These are phyloP conservation scores for Tricholoma hemisulphureum DNA, from an alignment of 768 basidiomycete genomes.

Conservation along the genomic window DNA sequence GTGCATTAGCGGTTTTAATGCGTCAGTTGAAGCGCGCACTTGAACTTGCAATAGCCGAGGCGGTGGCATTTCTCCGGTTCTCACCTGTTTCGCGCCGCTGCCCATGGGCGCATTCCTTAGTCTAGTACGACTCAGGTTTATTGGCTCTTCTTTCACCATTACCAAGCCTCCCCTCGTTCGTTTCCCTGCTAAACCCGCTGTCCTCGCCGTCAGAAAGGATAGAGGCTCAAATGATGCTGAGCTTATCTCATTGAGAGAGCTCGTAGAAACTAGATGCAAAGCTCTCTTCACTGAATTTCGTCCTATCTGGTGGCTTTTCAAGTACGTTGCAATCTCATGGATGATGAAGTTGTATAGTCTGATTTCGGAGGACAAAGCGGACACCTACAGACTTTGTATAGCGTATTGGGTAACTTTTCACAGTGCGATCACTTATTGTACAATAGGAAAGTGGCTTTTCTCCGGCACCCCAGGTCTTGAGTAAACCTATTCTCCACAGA, in stretches of 20 bases:
- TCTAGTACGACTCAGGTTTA: slow-evolving; percentile 26
- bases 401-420: slow-evolving; percentile 60
- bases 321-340: slow-evolving; percentile 33
- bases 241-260: slow-evolving; percentile 35
- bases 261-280: slow-evolving; percentile 42
- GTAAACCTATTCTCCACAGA: slow-evolving; percentile 23
- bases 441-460: slow-evolving; percentile 40
- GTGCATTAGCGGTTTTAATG: too few species aligned
- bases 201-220: slow-evolving; percentile 32
- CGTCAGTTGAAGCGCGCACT: too few species aligned
- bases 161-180: slow-evolving; percentile 31
- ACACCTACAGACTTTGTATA: slow-evolving; percentile 63
- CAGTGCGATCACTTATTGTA: slow-evolving; percentile 55
- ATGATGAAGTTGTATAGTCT: neutral
- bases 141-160: slow-evolving; percentile 34
- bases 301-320: slow-evolving; percentile 51
- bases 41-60: too few species aligned
- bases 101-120: slow-evolving; percentile 31
- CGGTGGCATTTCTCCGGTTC: too few species aligned
- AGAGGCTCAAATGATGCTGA: slow-evolving; percentile 32
- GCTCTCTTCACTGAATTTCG: slow-evolving; percentile 43
- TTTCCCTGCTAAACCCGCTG: slow-evolving; percentile 39
- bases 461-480: neutral
- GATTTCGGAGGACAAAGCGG: slow-evolving; percentile 37
- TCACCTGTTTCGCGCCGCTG: neutral